Conservation (phyloP, 208 protist species). For the Acanthamoeba royreba region DNA sequence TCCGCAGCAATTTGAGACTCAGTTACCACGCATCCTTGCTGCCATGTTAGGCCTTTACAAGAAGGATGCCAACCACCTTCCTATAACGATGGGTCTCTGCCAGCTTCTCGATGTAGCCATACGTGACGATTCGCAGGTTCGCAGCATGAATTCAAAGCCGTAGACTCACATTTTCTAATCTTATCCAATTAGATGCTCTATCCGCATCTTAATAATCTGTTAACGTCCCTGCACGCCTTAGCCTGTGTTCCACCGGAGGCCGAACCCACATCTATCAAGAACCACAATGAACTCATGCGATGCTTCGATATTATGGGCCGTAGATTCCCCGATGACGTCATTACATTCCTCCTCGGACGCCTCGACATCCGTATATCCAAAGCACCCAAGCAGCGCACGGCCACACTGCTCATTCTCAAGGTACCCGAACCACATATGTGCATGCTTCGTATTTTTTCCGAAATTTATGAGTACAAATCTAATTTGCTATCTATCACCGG, state of each 20-base stretch:
- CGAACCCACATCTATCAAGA: constrained; percentile 55
- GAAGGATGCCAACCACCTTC: constrained; percentile 63
- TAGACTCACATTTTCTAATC: not conserved
- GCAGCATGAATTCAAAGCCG: not conserved
- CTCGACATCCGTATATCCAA: constrained; percentile 52
- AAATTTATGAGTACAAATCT: not conserved
- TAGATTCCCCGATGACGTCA: constrained; percentile 39
- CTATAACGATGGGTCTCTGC: constrained; percentile 54
- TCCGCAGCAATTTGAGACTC: constrained; percentile 54
- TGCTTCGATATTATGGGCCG: constrained; percentile 69
- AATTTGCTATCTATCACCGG: not conserved
- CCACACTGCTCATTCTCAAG: constrained; percentile 45
- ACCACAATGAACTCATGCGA: constrained; percentile 69
- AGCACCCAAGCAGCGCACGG: not conserved
- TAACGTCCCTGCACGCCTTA: constrained; percentile 53
- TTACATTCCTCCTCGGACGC: constrained; percentile 51
- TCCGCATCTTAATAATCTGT: constrained; percentile 34
- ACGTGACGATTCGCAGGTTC: not conserved
- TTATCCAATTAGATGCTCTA: not conserved
- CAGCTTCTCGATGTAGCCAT: constrained; percentile 12
- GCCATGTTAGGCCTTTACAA: constrained; percentile 60
- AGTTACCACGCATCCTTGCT: constrained; percentile 44
- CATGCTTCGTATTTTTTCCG: not conserved
- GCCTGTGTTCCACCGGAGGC: constrained; percentile 41
- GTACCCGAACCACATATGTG: constrained; percentile 47